These are phyloP conservation scores for Cucumis cinereus DNA, from an alignment of 306 rosid species.

Conservation along the genomic window DNA sequence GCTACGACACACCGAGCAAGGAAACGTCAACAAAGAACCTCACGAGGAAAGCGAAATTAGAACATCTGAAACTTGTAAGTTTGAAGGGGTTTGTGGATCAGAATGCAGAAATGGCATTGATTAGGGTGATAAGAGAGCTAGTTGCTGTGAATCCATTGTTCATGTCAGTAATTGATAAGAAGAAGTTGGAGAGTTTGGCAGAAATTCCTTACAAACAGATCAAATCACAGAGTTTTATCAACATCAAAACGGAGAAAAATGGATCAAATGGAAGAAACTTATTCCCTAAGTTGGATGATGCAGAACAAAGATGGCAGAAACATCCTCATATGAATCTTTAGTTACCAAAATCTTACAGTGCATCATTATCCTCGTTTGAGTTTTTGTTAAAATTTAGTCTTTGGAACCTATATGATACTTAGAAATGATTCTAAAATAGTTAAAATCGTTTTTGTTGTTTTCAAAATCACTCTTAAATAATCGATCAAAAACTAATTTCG, in stretches of 20 bases:
- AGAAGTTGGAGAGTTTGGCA: constrained; percentile 3
- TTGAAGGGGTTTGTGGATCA: constrained; percentile 30
- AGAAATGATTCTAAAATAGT: too few species aligned
- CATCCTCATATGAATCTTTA: constrained; percentile 6
- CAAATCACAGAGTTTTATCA: background rate
- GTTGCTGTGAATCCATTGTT: constrained; percentile 5
- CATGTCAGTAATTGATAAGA: constrained; percentile 27
- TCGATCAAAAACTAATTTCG: too few species aligned
- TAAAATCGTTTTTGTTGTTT: too few species aligned
- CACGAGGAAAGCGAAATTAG: constrained; percentile 14
- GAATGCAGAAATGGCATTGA: constrained; percentile 28
- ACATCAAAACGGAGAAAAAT: background rate
- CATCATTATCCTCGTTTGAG: background rate
- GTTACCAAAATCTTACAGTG: background rate
- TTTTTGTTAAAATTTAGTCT: background rate
- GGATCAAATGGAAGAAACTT: background rate
- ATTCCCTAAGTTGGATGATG: background rate
- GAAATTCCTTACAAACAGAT: background rate
- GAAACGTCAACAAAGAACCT: constrained; percentile 16
- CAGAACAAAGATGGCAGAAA: background rate
- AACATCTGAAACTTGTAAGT: constrained; percentile 30
- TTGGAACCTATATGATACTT: background rate
- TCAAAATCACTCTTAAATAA: too few species aligned
- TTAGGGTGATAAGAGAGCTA: constrained; percentile 4
- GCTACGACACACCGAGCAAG: constrained; percentile 16